phyloP scores from a whole-genome alignment of 1,284 basidiomycete species.

The Leccinum pseudoinsigne region DNA sequence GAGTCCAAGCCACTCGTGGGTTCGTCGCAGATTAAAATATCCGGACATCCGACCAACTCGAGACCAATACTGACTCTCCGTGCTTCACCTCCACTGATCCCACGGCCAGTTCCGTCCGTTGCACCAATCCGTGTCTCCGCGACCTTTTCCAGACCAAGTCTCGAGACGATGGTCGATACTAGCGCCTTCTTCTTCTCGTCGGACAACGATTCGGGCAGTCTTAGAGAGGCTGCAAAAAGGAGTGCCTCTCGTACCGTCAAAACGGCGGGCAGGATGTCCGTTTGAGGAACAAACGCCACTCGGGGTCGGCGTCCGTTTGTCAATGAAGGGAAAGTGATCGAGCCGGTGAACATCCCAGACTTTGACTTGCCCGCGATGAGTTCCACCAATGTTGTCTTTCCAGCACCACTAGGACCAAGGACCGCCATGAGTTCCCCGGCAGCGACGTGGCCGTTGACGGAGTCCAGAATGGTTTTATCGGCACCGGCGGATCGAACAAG shows the following conservation, averaged over 20 bases:
- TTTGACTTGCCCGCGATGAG: constrained; percentile 80
- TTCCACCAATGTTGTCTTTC: constrained; percentile 85
- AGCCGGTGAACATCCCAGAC: constrained; percentile 66
- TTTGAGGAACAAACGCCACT: constrained; percentile 85
- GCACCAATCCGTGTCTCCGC: constrained; percentile 76
- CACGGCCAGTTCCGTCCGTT: constrained; percentile 50
- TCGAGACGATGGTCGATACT: constrained; percentile 68
- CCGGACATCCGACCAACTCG: constrained; percentile 78
- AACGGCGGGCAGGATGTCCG: constrained; percentile 77
- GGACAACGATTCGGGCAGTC: constrained; percentile 79
- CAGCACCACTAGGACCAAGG: constrained; percentile 86
- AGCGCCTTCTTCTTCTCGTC: constrained; percentile 66
- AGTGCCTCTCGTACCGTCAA: constrained; percentile 85
- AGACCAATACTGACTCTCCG: constrained; percentile 83
- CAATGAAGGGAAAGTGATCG: constrained; percentile 54
- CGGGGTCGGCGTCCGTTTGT: constrained; percentile 39
- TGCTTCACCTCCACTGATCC: constrained; percentile 88
- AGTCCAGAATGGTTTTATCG: constrained; percentile 73
- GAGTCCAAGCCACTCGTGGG: constrained; percentile 86
- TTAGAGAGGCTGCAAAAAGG: constrained; percentile 80
- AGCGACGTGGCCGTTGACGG: constrained; percentile 63
- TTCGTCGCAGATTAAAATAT: constrained; percentile 82
- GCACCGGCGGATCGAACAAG: constrained; percentile 43
- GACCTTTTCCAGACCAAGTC: constrained; percentile 72
- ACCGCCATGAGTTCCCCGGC: constrained; percentile 86